A percentile compares a stretch with the other conserved stretches of the same genome.
phyloP scores from a whole-genome alignment of 2,329 filamentous ascomycete genomes.

The Keithomyces neogunnii region DNA sequence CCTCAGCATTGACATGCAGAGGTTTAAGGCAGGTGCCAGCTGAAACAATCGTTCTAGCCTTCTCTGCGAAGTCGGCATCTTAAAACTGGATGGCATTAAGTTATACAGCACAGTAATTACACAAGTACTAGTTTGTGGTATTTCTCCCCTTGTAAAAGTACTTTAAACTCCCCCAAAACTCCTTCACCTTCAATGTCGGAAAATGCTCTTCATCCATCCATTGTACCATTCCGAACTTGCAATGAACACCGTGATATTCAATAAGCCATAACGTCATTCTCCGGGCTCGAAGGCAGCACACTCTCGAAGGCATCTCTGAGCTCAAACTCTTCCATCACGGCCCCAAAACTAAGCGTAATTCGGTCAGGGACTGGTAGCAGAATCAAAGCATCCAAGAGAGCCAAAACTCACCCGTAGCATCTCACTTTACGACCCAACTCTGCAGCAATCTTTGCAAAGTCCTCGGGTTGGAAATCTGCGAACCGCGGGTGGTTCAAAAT shows the following conservation, averaged over 20 bases:
- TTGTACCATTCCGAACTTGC: not conserved
- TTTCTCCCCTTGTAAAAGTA: not conserved
- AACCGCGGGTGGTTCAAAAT: constrained; percentile 66
- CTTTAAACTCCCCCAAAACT: not conserved
- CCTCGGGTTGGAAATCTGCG: constrained; percentile 52
- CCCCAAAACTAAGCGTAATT: constrained; percentile 42
- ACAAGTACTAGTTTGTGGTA: not conserved
- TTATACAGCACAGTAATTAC: not conserved
- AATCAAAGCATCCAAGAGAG: not conserved
- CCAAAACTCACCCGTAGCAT: constrained; percentile 72
- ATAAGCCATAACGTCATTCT: constrained; percentile 10
- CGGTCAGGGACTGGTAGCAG: constrained; percentile 2
- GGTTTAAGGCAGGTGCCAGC: too few relatives aligned
- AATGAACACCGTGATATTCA: not conserved
- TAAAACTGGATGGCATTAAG: too few relatives aligned
- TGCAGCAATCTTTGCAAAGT: constrained; percentile 64
- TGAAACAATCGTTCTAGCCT: too few relatives aligned
- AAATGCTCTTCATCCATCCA: not conserved
- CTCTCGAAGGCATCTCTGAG: constrained; percentile 69
- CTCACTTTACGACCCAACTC: constrained; percentile 73
- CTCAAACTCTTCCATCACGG: constrained; percentile 60
- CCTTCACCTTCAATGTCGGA: not conserved
- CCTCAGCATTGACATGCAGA: not conserved
- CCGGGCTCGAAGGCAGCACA: constrained; percentile 27
- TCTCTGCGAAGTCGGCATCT: too few relatives aligned